Conservation (phyloP, 2,329 filamentous ascomycete genomes). For the Elsinoe batatas region DNA sequence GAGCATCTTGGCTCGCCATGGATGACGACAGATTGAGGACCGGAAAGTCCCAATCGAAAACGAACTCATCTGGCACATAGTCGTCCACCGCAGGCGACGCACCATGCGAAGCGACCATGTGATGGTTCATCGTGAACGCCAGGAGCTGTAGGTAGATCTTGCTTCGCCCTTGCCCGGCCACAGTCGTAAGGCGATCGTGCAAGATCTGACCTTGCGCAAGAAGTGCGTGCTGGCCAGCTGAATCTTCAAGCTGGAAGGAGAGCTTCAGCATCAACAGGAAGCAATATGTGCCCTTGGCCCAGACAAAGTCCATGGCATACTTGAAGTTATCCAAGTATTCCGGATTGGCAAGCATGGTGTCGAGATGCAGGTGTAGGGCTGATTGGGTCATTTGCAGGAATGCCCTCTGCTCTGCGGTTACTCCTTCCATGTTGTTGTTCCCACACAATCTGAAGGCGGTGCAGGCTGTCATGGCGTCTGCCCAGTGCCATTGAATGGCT, state of each 20-base stretch:
- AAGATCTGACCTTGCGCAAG: slow-evolving; percentile 5
- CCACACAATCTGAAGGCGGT: not conserved
- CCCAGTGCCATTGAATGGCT: not conserved
- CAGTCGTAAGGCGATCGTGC: not conserved
- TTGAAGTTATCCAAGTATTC: slow-evolving; percentile 42
- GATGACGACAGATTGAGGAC: not conserved
- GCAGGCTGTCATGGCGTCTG: slow-evolving; percentile 5
- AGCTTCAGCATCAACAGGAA: slow-evolving; percentile 46
- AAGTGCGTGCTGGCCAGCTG: not conserved
- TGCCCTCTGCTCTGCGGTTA: not conserved
- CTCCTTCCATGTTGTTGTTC: not conserved
- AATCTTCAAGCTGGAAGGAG: slow-evolving; percentile 39
- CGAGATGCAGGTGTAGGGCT: not conserved
- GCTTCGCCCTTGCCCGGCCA: not conserved
- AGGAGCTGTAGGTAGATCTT: slow-evolving; percentile 1
- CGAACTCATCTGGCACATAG: not conserved
- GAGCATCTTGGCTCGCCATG: not conserved
- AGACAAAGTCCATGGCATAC: slow-evolving; percentile 49
- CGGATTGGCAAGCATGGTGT: not conserved
- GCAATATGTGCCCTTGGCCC: slow-evolving; percentile 50
- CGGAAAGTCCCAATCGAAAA: not conserved
- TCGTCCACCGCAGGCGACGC: not conserved
- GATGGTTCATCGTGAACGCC: not conserved
- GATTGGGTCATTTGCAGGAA: not conserved
- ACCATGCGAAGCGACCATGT: not conserved